These are phyloP conservation scores for Claviceps sp. DNA, from an alignment of 2,329 filamentous ascomycete genomes.

Conservation along the genomic window DNA sequence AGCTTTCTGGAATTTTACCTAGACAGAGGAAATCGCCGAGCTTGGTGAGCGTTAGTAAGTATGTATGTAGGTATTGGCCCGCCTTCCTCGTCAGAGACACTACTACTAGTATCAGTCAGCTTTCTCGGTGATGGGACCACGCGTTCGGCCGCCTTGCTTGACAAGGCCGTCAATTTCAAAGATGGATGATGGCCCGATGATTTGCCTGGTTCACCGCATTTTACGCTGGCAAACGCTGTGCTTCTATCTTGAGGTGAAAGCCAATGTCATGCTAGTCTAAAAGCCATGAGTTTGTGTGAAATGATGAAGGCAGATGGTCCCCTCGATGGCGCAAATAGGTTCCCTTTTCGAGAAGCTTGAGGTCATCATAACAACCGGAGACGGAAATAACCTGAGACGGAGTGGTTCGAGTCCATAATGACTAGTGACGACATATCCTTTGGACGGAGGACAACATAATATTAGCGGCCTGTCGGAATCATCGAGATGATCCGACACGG, in stretches of 20 bases:
- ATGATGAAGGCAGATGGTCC: background rate
- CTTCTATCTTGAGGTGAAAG: background rate
- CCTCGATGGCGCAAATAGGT: constrained; percentile 1
- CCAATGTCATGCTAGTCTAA: background rate
- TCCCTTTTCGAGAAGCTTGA: background rate
- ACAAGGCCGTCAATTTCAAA: background rate
- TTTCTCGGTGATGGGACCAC: background rate
- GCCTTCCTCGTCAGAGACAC: background rate
- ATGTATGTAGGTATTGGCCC: background rate
- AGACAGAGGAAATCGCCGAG: background rate
- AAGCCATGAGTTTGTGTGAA: background rate
- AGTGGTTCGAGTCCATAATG: background rate
- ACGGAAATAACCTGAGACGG: background rate
- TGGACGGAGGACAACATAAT: background rate
- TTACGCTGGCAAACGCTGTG: background rate
- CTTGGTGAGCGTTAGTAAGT: background rate
- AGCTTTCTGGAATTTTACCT: background rate
- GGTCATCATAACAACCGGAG: constrained; percentile 1
- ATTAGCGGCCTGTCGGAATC: background rate
- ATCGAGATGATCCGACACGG: background rate
- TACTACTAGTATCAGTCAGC: background rate
- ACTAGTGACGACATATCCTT: background rate
- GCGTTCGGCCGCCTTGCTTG: background rate
- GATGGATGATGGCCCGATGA: no score
- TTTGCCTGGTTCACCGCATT: background rate